phyloP scores from a whole-genome alignment of 768 basidiomycete genomes.

The Gloeostereum incarnatum region DNA sequence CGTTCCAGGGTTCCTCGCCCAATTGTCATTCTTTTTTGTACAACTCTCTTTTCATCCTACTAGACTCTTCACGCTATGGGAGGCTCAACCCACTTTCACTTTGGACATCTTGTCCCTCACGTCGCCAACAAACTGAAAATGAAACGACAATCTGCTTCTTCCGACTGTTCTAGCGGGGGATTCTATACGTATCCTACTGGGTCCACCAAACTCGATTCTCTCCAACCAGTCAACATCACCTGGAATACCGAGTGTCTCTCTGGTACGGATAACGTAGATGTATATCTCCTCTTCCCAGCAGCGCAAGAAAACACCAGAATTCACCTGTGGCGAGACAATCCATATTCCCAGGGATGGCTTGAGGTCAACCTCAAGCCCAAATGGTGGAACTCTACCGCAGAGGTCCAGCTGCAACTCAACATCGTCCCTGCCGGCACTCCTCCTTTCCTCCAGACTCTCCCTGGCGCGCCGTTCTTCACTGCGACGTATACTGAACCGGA shows the following conservation, averaged over 20 bases:
- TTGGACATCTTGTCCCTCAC: no score
- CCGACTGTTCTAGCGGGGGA: no score
- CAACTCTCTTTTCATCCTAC: no score
- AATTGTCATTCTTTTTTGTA: no score
- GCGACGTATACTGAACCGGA: constrained; percentile 45
- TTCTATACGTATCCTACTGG: no score
- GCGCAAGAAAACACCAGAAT: constrained; percentile 30
- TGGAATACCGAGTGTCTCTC: constrained; percentile 59
- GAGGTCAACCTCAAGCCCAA: constrained; percentile 41
- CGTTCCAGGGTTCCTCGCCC: no score
- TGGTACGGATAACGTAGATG: constrained; percentile 41
- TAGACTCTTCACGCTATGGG: no score
- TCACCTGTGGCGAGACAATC: constrained; percentile 49
- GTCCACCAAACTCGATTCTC: no score
- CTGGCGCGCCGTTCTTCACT: constrained; percentile 63
- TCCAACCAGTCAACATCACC: constrained; percentile 40
- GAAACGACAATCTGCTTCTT: no score
- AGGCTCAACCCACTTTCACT: no score
- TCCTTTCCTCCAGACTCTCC: constrained; percentile 40
- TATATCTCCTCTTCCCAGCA: constrained; percentile 54
- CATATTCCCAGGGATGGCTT: constrained; percentile 38
- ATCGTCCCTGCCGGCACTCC: constrained; percentile 44
- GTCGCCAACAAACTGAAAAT: no score
- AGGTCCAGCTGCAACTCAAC: constrained; percentile 43
- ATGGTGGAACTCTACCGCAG: constrained; percentile 61